Percentiles rank a stretch among this genome's conserved stretches.
Conservation (phyloP, 371 early-diverging fungal genomes). For the Mucor irregularis region DNA sequence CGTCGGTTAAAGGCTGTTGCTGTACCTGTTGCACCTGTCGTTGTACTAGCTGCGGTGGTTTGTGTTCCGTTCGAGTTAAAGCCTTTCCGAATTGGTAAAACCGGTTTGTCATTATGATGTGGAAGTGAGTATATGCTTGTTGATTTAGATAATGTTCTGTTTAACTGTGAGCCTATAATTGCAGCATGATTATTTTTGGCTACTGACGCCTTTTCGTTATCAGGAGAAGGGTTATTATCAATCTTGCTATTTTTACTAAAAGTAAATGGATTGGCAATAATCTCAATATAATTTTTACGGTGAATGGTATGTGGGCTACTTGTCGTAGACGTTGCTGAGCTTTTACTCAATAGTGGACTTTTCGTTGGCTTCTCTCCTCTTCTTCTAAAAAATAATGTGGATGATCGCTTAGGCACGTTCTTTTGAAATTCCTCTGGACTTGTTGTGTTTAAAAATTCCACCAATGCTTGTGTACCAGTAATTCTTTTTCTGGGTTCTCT, state of each 20-base stretch:
- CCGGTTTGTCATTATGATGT: neutral
- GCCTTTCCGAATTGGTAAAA: neutral
- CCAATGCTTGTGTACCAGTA: constrained; percentile 36
- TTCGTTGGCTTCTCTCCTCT: neutral
- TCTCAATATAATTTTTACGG: constrained; percentile 25
- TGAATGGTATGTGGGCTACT: constrained; percentile 1
- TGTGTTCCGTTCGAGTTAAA: neutral
- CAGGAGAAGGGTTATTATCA: neutral
- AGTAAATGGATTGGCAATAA: constrained; percentile 23
- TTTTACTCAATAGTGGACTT: too few species aligned
- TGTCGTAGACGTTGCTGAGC: neutral
- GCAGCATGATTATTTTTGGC: neutral
- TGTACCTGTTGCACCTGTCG: too few species aligned
- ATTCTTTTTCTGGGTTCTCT: constrained; percentile 19
- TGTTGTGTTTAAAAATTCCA: constrained; percentile 36
- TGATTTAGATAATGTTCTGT: neutral
- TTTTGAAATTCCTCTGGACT: constrained; percentile 37
- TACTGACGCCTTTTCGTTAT: neutral
- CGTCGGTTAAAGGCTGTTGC: neutral
- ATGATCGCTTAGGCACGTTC: constrained; percentile 7
- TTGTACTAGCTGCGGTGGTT: too few species aligned
- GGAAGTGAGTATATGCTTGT: constrained; percentile 1
- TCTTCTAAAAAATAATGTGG: constrained; percentile 19
- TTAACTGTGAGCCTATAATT: neutral
- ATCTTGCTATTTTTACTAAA: neutral